Conservation (phyloP, 83 land plant genomes). For the Picea abies region DNA sequence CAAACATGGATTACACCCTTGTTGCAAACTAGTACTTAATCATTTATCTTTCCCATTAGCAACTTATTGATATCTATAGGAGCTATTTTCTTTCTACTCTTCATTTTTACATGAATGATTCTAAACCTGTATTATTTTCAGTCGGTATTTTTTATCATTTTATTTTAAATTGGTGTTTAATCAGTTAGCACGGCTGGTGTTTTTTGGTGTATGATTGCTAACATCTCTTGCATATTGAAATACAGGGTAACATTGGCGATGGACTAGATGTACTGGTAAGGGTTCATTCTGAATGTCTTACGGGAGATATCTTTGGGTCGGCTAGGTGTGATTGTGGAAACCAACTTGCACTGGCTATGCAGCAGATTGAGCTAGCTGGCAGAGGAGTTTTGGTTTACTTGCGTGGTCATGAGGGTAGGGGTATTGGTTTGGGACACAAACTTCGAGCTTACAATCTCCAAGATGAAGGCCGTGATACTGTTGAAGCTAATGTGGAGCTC, state of each 20-base stretch:
- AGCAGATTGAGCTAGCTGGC: constrained; percentile 81
- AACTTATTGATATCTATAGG: background rate
- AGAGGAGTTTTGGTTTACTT: constrained; percentile 95
- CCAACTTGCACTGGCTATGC: constrained; percentile 86
- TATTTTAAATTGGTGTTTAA: background rate
- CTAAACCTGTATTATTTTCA: background rate
- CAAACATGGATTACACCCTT: background rate
- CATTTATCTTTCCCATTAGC: background rate
- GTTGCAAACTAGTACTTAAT: background rate
- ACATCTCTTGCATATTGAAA: background rate
- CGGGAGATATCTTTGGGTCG: constrained; percentile 98
- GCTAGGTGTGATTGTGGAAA: constrained; percentile 98
- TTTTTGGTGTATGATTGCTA: background rate
- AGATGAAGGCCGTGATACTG: constrained; percentile 96
- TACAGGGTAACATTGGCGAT: constrained; percentile 96
- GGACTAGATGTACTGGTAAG: constrained; percentile 93
- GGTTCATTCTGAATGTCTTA: constrained; percentile 98
- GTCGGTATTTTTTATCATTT: no score
- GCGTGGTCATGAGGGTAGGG: constrained; percentile 99
- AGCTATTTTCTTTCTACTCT: background rate
- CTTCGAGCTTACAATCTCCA: constrained; percentile 94
- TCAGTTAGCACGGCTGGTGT: background rate
- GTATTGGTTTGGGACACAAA: constrained; percentile 98
- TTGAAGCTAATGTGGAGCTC: constrained; percentile 95
- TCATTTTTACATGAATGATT: background rate